Base-by-base conservation (phyloP, 2,329 filamentous ascomycete genomes). In the Plectosphaerella sp. region DNA sequence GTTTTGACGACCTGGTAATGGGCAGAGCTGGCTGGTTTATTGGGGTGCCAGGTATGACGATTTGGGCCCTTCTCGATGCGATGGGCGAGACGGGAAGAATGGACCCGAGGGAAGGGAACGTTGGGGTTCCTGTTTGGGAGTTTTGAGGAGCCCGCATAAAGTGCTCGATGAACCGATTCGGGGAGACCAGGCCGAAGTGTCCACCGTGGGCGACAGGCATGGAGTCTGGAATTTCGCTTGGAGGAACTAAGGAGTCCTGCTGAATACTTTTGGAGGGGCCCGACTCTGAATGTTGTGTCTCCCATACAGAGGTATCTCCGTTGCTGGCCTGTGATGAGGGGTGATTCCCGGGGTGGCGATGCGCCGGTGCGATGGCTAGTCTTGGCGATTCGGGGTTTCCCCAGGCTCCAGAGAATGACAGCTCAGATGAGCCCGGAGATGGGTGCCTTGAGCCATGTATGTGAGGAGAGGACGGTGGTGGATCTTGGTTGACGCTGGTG, bases 201-300 rank as follows among this genome's bases (percentile, higher is more conserved):
- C 58, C 54, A 12, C 64, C 48, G 61, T 66, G 56, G 50, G 70
- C 67, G 8, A 68, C 62, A 0, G 72, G 76, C 57, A 81, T 76
- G 1, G 82, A 86, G 59, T 86, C 82, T 10, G 70, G 72, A 18
- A 85, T 71, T 25, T 77, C 68, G 52, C 78, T 83, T 0, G 76
- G 72, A 2, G 74, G 75, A 14, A 71, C 64, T 9, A 33, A 7
- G 8, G 28, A 33, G 28, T 33, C 16, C 45, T 62, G 61, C 71
- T 33, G 28, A 4, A 7, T 33, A 12, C 28, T 33, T 12, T 33
- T 12, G 8, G 8, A 12, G 8, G 28, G 28, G 28, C 28, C 28
- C 28, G 28, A 9, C 28, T 33, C 28, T 33, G 28, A 12, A 12
- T 33, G 4, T 10, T 33, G 28, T 3, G 28, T 12, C 28, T 33